A percentile compares a stretch with the other conserved stretches of the same genome.
phyloP scores from a whole-genome alignment of 176 grass and related monocot species.

The Oryza rufipogon region DNA sequence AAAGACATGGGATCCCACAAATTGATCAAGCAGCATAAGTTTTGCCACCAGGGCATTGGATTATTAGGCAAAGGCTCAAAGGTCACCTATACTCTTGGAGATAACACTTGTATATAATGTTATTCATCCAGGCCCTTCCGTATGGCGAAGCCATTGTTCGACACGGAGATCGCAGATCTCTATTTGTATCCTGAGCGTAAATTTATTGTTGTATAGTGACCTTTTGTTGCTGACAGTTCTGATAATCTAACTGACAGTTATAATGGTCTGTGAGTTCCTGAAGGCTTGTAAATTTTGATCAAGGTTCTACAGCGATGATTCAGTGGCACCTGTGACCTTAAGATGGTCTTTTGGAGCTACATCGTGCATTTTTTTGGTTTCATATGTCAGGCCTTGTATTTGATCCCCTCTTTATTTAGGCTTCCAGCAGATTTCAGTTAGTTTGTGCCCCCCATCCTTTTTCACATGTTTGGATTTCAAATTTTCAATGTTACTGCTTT shows the following conservation, averaged over 20 bases:
- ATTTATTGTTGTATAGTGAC: constrained; percentile 39
- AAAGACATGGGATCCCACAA: constrained; percentile 71
- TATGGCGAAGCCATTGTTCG: constrained; percentile 7
- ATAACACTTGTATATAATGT: constrained; percentile 38
- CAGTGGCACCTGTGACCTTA: not conserved
- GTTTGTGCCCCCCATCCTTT: not conserved
- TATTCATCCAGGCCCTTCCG: constrained; percentile 23
- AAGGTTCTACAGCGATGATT: not conserved
- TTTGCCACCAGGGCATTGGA: constrained; percentile 12
- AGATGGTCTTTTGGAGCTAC: not conserved
- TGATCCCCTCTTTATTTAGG: too few species aligned
- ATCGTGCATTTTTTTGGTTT: not conserved
- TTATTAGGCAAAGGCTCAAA: constrained; percentile 34
- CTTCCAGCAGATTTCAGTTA: too few species aligned
- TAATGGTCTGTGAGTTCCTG: not conserved
- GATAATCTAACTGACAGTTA: constrained; percentile 20
- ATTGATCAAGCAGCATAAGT: constrained; percentile 34
- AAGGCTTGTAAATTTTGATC: constrained; percentile 1
- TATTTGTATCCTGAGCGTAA: constrained; percentile 4
- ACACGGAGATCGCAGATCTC: constrained; percentile 7
- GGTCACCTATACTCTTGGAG: not conserved
- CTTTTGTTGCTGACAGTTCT: not conserved
- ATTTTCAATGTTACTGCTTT: not conserved
- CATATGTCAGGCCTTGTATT: too few species aligned
- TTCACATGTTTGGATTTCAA: not conserved